Conservation (phyloP, 2,329 filamentous ascomycete species). For the Periconia macrospinosa region DNA sequence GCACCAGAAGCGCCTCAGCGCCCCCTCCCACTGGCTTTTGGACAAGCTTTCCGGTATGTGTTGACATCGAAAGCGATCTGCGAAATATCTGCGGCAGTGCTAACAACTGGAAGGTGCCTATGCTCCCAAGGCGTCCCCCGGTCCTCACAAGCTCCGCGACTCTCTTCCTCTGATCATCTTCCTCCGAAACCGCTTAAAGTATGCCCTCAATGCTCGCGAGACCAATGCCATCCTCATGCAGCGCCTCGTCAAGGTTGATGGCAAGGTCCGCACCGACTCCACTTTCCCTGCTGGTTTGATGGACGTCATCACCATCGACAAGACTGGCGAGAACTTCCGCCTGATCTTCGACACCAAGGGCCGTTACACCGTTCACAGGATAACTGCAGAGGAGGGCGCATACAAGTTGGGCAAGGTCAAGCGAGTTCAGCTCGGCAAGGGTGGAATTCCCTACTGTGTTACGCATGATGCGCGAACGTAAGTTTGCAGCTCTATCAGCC, state of each 20-base stretch:
- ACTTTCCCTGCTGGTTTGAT: constrained; percentile 99
- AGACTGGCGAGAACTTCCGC: constrained; percentile 99
- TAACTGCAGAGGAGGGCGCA: constrained; percentile 96
- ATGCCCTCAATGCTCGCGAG: constrained; percentile 98
- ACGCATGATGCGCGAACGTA: constrained; percentile 99
- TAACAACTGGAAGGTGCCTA: constrained; percentile 48
- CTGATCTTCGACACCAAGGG: constrained; percentile 99
- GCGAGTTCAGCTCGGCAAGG: constrained; percentile 98
- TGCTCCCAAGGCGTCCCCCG: constrained; percentile 69
- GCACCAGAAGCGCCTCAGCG: constrained; percentile 99
- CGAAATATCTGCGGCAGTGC: constrained; percentile 42
- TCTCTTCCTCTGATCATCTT: constrained; percentile 99
- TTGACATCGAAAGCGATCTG: not conserved
- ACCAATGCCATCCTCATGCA: constrained; percentile 98
- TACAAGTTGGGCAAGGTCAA: constrained; percentile 99
- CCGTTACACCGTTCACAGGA: constrained; percentile 99
- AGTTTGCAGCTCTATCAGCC: constrained; percentile 99
- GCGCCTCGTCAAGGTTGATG: constrained; percentile 99
- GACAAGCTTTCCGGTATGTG: constrained; percentile 92
- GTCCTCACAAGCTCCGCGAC: constrained; percentile 99
- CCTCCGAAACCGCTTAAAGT: constrained; percentile 80
- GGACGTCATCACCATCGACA: constrained; percentile 99
- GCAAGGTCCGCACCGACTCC: constrained; percentile 98
- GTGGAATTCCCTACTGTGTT: constrained; percentile 99
- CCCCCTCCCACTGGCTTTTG: constrained; percentile 99